These are phyloP conservation scores for Phyllosticta paracitricarpa DNA, from an alignment of 2,329 filamentous ascomycete genomes.

Conservation along the genomic window DNA sequence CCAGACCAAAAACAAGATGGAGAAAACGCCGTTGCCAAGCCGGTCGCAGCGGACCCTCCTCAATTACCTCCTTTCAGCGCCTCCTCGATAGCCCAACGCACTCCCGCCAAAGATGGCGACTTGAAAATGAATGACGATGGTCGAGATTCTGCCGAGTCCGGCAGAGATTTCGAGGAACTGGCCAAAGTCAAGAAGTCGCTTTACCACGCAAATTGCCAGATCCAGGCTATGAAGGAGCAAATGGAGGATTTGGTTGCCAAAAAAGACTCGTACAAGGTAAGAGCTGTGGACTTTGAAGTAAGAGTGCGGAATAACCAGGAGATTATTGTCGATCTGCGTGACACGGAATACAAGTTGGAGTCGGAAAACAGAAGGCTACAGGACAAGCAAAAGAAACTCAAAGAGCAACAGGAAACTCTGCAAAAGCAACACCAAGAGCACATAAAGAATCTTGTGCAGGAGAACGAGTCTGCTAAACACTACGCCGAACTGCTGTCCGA, in stretches of 20 bases:
- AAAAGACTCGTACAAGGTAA: conserved; percentile 8
- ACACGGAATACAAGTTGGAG: conserved; percentile 7
- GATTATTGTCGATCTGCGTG: conserved; percentile 4
- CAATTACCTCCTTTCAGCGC: neutral
- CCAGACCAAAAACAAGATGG: neutral
- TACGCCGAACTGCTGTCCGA: neutral
- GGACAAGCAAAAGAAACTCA: conserved; percentile 1
- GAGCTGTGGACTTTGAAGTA: conserved; percentile 5
- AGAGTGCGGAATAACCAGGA: conserved; percentile 4
- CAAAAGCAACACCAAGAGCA: conserved; percentile 16
- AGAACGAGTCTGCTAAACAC: neutral
- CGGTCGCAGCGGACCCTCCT: conserved; percentile 4
- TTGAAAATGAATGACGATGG: neutral
- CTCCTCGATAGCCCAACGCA: neutral
- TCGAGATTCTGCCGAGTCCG: neutral
- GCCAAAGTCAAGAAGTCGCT: conserved; percentile 14
- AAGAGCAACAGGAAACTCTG: conserved; percentile 1
- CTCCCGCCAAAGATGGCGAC: neutral
- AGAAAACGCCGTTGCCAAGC: conserved; percentile 21
- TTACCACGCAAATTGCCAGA: conserved; percentile 19
- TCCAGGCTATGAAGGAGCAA: conserved; percentile 11
- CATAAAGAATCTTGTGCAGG: conserved; percentile 18
- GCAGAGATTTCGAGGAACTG: neutral
- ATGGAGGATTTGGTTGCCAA: conserved; percentile 3
- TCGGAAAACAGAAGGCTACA: conserved; percentile 1